Evolutionary conservation across 78 protist genomes (phyloP), one percentile per base, ranked within the genome.

Genomic region (Speleostelium caveatum): DNA sequence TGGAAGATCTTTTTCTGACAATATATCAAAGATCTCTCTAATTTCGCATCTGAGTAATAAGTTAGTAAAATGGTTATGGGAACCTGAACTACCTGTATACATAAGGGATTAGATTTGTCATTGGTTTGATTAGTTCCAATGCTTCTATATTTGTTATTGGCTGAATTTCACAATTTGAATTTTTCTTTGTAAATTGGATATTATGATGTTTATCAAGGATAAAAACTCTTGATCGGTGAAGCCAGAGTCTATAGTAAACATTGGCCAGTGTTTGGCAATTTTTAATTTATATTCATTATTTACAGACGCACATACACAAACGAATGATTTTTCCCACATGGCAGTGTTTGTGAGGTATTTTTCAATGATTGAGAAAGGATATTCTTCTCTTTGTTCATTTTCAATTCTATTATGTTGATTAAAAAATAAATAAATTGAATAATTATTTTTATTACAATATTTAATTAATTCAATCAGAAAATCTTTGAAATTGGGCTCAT

Each of bases 201-300:
- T 45, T 45, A 45, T 14, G 10, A 45, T 45, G 53, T 14, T 17
- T 65, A 14, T 5, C 10, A 12, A 12, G 30, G 5, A 24, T 32
- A 4, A 5, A n/a, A 30, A 65, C 72, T 65, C 72, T 12, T 65
- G 38, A 12, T 65, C 72, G 4, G 72, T 65, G 36, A 36, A 65
- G 14, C 41, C 36, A 32, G 14, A 16, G 72, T 65, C 30, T 16
- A 36, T 30, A 16, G 21, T 16, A 30, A 65, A 65, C 5, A 28
- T 36, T 4, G 72, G 72, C 72, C 72, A 65, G 5, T 10, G 12
- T 14, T 21, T 65, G 12, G 72, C 14, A 65, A 28, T 5, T 38
- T 28, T 28, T 4, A 65, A n/a, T 16, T 21, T 4, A 38, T 65
- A 65, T 5, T 5, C 5, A n/a, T 65, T 65, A n/a, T 65, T 65